Conservation (phyloP, 805 yeast genomes). For the Ogataea paraovalis region DNA sequence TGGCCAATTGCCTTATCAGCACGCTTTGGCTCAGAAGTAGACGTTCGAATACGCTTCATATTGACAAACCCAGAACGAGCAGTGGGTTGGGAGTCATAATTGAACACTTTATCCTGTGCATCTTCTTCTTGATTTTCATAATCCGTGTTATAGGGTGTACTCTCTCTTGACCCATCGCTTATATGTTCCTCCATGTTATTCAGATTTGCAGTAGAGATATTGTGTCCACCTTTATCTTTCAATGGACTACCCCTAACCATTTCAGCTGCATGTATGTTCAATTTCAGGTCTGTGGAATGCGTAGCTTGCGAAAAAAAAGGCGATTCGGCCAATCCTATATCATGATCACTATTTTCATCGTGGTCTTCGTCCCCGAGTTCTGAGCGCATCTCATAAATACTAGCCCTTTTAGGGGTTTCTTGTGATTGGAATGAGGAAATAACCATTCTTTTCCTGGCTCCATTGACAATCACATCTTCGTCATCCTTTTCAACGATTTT, state of each 20-base stretch:
- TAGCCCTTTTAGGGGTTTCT: background rate
- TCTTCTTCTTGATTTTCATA: constrained; percentile 29
- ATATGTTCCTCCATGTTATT: background rate
- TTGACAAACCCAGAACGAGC: no score
- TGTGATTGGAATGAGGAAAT: background rate
- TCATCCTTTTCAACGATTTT: background rate
- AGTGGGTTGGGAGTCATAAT: background rate
- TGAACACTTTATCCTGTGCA: background rate
- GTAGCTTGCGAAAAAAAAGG: background rate
- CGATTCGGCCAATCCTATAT: background rate
- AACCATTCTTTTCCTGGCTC: constrained; percentile 1
- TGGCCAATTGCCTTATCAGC: no score
- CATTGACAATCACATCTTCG: background rate
- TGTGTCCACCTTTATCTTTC: background rate
- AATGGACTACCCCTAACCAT: background rate
- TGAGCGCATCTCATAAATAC: no score
- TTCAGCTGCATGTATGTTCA: background rate
- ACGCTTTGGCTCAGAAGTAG: no score
- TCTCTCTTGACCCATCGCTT: constrained; percentile 27
- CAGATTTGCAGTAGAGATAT: background rate
- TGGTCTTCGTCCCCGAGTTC: no score
- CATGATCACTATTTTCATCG: background rate
- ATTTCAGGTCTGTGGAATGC: background rate
- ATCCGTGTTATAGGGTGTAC: constrained; percentile 22
- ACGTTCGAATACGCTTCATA: no score